Conservation (phyloP, 768 basidiomycete species). For the Mycena belliarum region DNA sequence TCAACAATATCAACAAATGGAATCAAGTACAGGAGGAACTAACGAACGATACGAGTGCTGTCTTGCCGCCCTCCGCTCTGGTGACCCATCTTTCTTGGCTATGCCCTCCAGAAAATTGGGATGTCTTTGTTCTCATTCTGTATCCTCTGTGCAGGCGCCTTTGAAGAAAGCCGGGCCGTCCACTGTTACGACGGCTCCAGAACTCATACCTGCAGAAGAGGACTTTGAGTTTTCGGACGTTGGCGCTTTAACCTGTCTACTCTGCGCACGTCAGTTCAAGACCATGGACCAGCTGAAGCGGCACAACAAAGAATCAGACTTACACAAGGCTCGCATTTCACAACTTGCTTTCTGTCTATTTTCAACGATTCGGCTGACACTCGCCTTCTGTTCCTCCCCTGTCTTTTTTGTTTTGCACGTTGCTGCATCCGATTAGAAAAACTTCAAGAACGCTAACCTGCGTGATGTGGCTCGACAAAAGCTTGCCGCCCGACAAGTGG, state of each 20-base stretch:
- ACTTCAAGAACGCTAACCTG: conserved; percentile 70
- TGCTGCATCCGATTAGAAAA: too few species aligned
- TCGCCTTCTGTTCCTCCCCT: conserved; percentile 21
- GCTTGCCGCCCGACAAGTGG: conserved; percentile 44
- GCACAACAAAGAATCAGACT: conserved; percentile 90
- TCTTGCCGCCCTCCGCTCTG: conserved; percentile 29
- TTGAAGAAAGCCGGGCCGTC: conserved; percentile 9
- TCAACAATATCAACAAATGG: conserved; percentile 94
- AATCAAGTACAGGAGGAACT: conserved; percentile 93
- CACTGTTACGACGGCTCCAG: conserved; percentile 22
- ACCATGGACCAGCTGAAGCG: conserved; percentile 78
- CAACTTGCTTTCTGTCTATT: conserved; percentile 34
- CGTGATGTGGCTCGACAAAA: conserved; percentile 78
- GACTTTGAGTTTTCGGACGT: conserved; percentile 87
- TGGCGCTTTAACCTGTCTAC: conserved; percentile 73
- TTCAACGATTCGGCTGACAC: conserved; percentile 17
- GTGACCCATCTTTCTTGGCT: conserved; percentile 36
- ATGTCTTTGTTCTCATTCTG: conserved; percentile 29
- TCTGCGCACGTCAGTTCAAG: conserved; percentile 95
- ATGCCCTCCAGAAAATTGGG: conserved; percentile 22
- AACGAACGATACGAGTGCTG: conserved; percentile 42
- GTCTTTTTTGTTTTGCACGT: conserved; percentile 16
- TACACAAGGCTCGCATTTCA: conserved; percentile 83
- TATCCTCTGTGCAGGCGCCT: conserved; percentile 22
- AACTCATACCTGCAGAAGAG: conserved; percentile 44